phyloP scores from a whole-genome alignment of 306 rosid species.

The Corylus avellana region DNA sequence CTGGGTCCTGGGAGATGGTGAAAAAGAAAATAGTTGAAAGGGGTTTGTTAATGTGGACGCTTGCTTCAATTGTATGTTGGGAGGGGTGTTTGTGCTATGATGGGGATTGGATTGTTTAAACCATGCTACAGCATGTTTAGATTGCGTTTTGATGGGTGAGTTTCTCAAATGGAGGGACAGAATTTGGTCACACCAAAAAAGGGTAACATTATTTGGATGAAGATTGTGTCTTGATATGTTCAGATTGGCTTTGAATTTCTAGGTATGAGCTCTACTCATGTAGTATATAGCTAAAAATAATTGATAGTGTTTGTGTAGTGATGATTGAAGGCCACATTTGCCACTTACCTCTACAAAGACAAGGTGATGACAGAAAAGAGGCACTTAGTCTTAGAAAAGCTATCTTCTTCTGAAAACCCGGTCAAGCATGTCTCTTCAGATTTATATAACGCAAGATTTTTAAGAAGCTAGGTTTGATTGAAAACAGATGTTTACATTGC shows the following conservation, averaged over 20 bases:
- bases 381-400: not conserved
- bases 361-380: not conserved
- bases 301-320: not conserved
- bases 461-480: too few species aligned
- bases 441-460: not conserved
- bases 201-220: not conserved
- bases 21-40: constrained; percentile 13
- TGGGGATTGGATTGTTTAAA: not conserved
- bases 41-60: not conserved
- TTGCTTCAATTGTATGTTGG: not conserved
- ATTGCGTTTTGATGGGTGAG: constrained; percentile 2
- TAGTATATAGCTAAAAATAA: not conserved
- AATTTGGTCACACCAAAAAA: not conserved
- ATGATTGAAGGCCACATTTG: not conserved
- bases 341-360: not conserved
- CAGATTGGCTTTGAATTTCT: constrained; percentile 1
- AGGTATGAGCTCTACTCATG: not conserved
- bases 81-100: not conserved
- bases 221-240: constrained; percentile 1
- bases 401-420: not conserved
- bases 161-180: not conserved
- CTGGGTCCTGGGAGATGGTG: not conserved
- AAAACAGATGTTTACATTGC: not conserved
- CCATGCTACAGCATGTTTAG: not conserved
- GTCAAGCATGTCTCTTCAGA: not conserved